Base-by-base conservation (phyloP, 2,329 filamentous ascomycete genomes). In the Alternaria alternata region DNA sequence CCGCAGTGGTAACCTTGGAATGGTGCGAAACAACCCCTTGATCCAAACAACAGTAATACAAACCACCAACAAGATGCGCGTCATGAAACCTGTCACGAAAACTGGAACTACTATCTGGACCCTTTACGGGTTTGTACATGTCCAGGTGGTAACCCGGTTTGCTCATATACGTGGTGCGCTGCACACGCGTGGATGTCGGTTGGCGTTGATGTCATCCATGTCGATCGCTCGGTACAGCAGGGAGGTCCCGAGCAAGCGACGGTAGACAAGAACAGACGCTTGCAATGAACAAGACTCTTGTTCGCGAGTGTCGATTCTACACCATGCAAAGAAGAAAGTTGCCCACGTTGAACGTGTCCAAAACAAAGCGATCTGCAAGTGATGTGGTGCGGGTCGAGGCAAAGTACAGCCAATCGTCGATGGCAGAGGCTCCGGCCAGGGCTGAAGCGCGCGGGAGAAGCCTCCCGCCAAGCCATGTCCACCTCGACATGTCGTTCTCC, bases 381-480 rank as follows among this genome's bases (percentile, higher is more conserved):
- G 22, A 38, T 54, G 51, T 43, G 38, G 43, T 46, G 46, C 34
- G 43, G 34, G 56, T 41, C 52, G 52, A 32, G 44, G 51, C 38
- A 26, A 46, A 43, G 34, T 28, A 38, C 57, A 41, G 42, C 57
- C 57, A 55, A 55, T 55, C 43, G 44, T 48, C 51, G 44, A 42
- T 48, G 51, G 38, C 38, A 9, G 32, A 44, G 18, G 41, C 52
- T 56, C 44, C 51, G 44, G 39, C 32, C 32, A 51, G 48, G 32
- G 56, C 52, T 43, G 52, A 42, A 24, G 56, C 51, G 44, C 43
- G 56, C 56, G 56, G 43, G 51, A 52, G 46, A 57, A 57, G 47
- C 47, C 54, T 42, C 38, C 46, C 46, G 57, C 57, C 57, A 56
- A 59, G 57, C 54, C 52, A 59, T 56, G 46, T 46, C 51, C 36